Conservation (phyloP, 2,329 filamentous ascomycete genomes). For the Aspergillus hiratsukae region DNA sequence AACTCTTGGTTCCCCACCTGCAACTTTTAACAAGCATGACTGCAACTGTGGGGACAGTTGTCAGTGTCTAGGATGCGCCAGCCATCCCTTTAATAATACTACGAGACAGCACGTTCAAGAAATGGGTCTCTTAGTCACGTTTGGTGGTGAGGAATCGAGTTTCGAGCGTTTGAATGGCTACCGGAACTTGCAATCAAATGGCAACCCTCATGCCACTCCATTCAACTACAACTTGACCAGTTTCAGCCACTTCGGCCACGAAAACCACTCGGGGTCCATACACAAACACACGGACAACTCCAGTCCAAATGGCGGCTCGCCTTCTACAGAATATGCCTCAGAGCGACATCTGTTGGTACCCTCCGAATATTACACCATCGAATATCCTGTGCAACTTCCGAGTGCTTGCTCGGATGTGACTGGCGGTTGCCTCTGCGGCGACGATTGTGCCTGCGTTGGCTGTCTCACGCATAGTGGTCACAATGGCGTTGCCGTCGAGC, state of each 20-base stretch:
- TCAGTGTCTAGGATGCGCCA: constrained; percentile 43
- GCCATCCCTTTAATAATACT: constrained; percentile 45
- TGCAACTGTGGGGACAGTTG: constrained; percentile 44
- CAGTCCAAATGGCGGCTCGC: constrained; percentile 17
- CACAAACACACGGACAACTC: not conserved
- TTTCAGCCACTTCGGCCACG: constrained; percentile 11
- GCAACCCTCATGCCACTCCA: constrained; percentile 9
- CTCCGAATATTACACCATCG: constrained; percentile 39
- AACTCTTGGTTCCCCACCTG: constrained; percentile 5
- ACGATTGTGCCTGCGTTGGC: constrained; percentile 50
- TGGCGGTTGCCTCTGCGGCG: constrained; percentile 50
- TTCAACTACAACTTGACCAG: constrained; percentile 19
- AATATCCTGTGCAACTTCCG: constrained; percentile 37
- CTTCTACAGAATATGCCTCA: constrained; percentile 18
- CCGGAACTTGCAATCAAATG: constrained; percentile 17
- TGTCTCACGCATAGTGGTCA: constrained; percentile 51
- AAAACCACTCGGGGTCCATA: constrained; percentile 13
- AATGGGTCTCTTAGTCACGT: constrained; percentile 41
- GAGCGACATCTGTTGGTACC: constrained; percentile 36
- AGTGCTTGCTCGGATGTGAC: constrained; percentile 44
- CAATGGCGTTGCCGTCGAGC: constrained; percentile 38
- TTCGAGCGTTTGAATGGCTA: constrained; percentile 18
- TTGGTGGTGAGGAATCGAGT: constrained; percentile 26
- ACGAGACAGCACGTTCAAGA: constrained; percentile 44
- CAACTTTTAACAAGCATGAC: constrained; percentile 21